Base-by-base conservation (phyloP, 768 basidiomycete genomes). In the Xerocomellus chrysenteron region DNA sequence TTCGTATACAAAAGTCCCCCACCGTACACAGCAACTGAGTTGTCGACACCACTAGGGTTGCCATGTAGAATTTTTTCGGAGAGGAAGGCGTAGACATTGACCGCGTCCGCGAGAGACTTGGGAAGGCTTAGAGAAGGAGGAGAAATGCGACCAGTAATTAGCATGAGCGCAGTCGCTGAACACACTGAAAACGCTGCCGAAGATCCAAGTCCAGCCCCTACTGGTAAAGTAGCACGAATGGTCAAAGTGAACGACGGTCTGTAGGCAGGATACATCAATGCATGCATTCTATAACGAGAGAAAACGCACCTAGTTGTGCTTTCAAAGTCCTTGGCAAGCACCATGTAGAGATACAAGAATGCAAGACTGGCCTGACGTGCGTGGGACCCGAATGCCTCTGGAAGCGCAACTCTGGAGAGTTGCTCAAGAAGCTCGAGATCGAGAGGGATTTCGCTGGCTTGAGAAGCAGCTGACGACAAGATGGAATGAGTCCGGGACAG, bases 61-160 rank as follows among this genome's bases (percentile, higher is more conserved):
- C 97, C 97, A 69, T 99, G 97, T 49, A 98, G 75, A 41, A 99
- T 88, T 73, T 98, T 98, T 76, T 99, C 97, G 12, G 88, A 82
- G 50, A 98, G 77, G 74, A 97, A 98, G 19, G 97, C 94, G 86
- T 94, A 98, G 46, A 80, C 79, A 72, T 99, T 98, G 62, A 95
- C 86, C 60, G 87, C 79, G 60, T 94, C 88, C 5, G 92, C 90
- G 32, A 85, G 74, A 12, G 72, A 68, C 37, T 75, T 77, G 19
- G 88, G 76, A 61, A 94, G 78, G 53, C 87, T 84, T 49, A 33
- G 57, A n/a, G 76, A 65, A n/a, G 84, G 84, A 10, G 82, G 68
- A 42, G 62, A 73, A 66, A 97, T 84, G 60, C 86, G 87, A 46
- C 79, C 76, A 68, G 91, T 84, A 14, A 89, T 79, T 47, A 95